These are phyloP conservation scores for Penicillium tannophilum DNA, from an alignment of 495 filamentous ascomycete species.

Conservation along the genomic window DNA sequence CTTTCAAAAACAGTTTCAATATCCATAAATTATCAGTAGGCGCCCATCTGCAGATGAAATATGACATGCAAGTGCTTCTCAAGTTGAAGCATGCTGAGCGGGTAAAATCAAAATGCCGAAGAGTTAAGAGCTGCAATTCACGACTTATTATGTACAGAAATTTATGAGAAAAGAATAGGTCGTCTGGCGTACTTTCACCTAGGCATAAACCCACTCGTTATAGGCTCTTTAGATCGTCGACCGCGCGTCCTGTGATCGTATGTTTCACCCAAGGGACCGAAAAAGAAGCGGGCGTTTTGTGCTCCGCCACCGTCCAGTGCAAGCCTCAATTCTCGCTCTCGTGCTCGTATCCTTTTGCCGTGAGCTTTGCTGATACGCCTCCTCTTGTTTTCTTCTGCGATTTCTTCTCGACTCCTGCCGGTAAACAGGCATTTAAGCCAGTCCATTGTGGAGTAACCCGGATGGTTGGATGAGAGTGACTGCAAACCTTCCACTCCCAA, in stretches of 20 bases:
- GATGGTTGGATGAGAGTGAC: too few species aligned
- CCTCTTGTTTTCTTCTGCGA: neutral
- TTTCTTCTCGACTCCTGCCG: neutral
- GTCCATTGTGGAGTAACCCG: neutral
- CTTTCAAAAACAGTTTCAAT: too few species aligned
- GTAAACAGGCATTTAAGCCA: neutral
- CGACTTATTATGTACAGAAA: too few species aligned
- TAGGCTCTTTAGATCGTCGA: neutral
- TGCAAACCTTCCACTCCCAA: neutral
- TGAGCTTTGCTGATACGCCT: neutral
- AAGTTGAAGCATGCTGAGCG: too few species aligned
- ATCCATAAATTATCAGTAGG: too few species aligned
- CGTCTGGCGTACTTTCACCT: neutral
- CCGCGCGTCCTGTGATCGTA: neutral
- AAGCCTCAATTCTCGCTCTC: conserved; percentile 5
- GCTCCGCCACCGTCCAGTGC: conserved; percentile 1
- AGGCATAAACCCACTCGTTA: neutral
- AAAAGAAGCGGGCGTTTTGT: neutral
- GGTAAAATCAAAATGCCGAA: too few species aligned
- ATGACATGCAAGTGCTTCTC: too few species aligned
- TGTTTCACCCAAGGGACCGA: neutral
- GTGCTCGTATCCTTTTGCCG: neutral
- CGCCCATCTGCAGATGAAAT: too few species aligned
- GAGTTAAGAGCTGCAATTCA: too few species aligned
- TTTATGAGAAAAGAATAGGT: too few species aligned